Evolutionary conservation across 768 basidiomycete species (phyloP).

Genomic region (Cystofilobasidium macerans): DNA sequence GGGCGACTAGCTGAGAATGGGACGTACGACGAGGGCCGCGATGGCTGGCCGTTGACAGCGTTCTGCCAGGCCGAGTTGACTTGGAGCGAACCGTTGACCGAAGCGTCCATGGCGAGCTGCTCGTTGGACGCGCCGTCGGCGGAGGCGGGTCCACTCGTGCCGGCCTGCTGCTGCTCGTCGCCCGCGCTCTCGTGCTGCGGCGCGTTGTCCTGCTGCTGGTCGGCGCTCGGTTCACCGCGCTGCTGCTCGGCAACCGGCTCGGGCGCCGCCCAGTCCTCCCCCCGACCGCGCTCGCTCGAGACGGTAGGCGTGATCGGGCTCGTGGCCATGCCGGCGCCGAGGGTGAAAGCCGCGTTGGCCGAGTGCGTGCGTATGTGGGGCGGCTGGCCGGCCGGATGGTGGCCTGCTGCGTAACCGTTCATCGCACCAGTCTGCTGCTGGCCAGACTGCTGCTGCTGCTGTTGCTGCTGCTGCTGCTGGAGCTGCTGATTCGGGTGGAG

Average conservation of each 20-base stretch:
- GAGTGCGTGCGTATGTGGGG: not conserved
- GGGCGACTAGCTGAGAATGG: not conserved
- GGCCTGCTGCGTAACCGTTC: not conserved
- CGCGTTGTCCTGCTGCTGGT: not conserved
- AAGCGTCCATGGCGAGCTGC: not conserved
- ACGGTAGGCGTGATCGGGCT: constrained; percentile 2
- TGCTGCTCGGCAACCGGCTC: not conserved
- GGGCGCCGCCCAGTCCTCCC: not conserved
- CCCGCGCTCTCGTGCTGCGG: not conserved
- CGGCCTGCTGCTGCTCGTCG: not conserved
- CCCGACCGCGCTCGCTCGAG: not conserved
- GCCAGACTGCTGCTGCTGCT: not conserved
- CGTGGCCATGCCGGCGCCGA: constrained; percentile 1
- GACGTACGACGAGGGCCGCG: not conserved
- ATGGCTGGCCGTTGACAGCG: not conserved
- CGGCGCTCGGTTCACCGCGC: not conserved
- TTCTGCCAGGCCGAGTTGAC: not conserved
- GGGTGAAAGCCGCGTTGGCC: not conserved
- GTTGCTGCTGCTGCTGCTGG: not conserved
- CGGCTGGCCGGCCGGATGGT: not conserved
- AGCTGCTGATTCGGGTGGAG: not conserved
- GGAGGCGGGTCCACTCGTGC: not conserved
- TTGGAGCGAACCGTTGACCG: not conserved
- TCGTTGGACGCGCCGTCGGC: not conserved
- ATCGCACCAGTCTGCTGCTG: not conserved